These are phyloP conservation scores for Brassica balearica DNA, from an alignment of 441 rosid species.

Conservation along the genomic window DNA sequence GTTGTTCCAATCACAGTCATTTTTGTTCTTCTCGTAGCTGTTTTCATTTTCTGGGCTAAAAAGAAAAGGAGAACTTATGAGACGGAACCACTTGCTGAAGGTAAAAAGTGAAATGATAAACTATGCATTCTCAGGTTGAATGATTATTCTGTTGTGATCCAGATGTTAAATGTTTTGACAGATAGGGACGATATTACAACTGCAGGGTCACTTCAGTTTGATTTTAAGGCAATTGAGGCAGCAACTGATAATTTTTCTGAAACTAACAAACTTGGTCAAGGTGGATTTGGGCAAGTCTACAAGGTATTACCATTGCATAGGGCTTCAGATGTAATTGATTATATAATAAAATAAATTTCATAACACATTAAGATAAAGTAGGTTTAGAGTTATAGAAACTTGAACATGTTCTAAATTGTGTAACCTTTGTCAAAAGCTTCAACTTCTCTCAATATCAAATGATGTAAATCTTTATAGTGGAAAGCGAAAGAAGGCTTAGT, in stretches of 20 bases:
- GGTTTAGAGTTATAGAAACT: no score
- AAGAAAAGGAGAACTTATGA: background rate
- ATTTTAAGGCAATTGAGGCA: constrained; percentile 21
- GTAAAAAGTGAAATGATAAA: background rate
- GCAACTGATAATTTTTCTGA: constrained; percentile 28
- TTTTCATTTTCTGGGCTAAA: background rate
- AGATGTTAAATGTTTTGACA: constrained; percentile 1
- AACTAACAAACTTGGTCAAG: constrained; percentile 11
- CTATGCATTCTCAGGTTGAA: background rate
- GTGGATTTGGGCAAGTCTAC: background rate
- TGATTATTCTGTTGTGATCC: background rate
- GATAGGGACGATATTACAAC: constrained; percentile 17
- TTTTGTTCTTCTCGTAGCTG: background rate
- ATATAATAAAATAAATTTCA: no score
- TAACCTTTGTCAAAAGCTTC: no score
- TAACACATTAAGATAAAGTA: no score
- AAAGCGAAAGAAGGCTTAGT: background rate
- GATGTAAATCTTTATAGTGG: background rate
- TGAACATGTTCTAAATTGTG: no score
- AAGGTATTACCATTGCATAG: constrained; percentile 4
- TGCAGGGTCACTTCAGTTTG: constrained; percentile 30
- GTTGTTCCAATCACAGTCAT: constrained; percentile 2
- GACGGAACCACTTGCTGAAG: background rate
- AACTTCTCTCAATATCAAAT: background rate
- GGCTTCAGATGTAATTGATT: background rate